A percentile compares a stretch with the other conserved stretches of the same genome.
phyloP scores from a whole-genome alignment of 768 basidiomycete genomes.

The Lactarius akahatsu region DNA sequence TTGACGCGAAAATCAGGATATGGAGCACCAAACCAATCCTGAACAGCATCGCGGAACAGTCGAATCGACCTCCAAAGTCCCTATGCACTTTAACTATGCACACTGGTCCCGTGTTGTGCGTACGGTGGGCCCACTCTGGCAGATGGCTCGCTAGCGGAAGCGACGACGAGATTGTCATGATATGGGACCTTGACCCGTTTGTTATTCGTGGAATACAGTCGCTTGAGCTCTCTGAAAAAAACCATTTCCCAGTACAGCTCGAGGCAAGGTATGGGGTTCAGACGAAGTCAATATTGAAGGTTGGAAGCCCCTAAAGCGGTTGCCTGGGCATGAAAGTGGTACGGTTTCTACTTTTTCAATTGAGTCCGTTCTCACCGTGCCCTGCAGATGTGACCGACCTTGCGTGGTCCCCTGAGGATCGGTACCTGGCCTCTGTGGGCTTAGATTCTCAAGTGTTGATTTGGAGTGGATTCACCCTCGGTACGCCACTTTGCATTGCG shows the following conservation, averaged over 20 bases:
- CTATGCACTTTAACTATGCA: constrained; percentile 92
- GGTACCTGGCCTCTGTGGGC: constrained; percentile 91
- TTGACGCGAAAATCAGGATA: constrained; percentile 94
- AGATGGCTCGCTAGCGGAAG: constrained; percentile 94
- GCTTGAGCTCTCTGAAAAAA: background rate
- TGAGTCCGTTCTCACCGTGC: constrained; percentile 9
- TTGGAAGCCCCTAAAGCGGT: constrained; percentile 90
- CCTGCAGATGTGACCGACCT: constrained; percentile 86
- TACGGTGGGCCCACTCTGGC: constrained; percentile 93
- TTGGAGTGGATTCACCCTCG: constrained; percentile 92
- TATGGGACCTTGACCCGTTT: constrained; percentile 97
- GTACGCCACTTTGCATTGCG: constrained; percentile 42
- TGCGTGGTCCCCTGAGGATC: constrained; percentile 92
- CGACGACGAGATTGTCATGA: constrained; percentile 93
- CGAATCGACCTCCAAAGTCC: constrained; percentile 76
- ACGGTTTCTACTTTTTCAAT: constrained; percentile 32
- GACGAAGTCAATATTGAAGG: constrained; percentile 96
- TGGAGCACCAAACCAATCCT: constrained; percentile 97
- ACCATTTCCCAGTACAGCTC: constrained; percentile 54
- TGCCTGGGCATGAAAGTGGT: constrained; percentile 97
- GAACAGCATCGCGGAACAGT: constrained; percentile 62
- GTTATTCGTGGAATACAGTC: constrained; percentile 38
- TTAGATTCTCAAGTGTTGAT: constrained; percentile 88
- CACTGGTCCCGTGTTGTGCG: constrained; percentile 86
- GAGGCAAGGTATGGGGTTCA: constrained; percentile 89